These are phyloP conservation scores for Sapria himalayana DNA, from an alignment of 345 rosid genomes.

Conservation along the genomic window DNA sequence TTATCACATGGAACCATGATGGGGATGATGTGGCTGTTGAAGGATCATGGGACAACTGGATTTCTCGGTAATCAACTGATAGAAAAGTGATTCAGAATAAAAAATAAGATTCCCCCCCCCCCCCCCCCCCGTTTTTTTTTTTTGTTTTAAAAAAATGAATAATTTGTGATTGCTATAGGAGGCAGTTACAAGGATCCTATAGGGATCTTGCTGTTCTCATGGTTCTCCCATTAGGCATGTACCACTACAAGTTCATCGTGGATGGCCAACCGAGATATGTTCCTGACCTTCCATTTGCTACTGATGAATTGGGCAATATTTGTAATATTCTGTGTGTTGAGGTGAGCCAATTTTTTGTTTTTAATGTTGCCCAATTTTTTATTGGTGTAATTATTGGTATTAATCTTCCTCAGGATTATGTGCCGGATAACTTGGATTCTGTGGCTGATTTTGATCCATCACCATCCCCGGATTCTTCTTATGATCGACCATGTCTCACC, in stretches of 20 bases:
- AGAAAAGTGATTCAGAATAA: constrained; percentile 28
- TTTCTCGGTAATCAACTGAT: constrained; percentile 42
- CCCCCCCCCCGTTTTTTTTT: not conserved
- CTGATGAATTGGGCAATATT: constrained; percentile 40
- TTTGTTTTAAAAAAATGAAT: constrained; percentile 1
- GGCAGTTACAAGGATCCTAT: constrained; percentile 51
- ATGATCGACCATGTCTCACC: constrained; percentile 32
- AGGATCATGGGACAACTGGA: constrained; percentile 96
- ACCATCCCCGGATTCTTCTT: constrained; percentile 57
- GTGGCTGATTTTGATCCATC: constrained; percentile 62
- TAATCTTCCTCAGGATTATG: constrained; percentile 24
- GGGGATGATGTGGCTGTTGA: constrained; percentile 70
- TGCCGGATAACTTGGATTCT: constrained; percentile 66
- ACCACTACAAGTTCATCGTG: constrained; percentile 71
- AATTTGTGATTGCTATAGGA: constrained; percentile 26
- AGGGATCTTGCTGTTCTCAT: constrained; percentile 62
- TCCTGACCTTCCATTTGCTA: constrained; percentile 59
- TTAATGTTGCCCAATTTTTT: not conserved
- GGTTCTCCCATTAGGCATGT: constrained; percentile 62
- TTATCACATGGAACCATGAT: constrained; percentile 75
- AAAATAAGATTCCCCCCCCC: not conserved
- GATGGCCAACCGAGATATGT: constrained; percentile 69
- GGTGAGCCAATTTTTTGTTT: constrained; percentile 21
- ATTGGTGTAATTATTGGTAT: not conserved
- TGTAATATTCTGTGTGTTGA: constrained; percentile 74